Conservation (phyloP, 2,329 filamentous ascomycete species). For the Cladophialophora immunda region DNA sequence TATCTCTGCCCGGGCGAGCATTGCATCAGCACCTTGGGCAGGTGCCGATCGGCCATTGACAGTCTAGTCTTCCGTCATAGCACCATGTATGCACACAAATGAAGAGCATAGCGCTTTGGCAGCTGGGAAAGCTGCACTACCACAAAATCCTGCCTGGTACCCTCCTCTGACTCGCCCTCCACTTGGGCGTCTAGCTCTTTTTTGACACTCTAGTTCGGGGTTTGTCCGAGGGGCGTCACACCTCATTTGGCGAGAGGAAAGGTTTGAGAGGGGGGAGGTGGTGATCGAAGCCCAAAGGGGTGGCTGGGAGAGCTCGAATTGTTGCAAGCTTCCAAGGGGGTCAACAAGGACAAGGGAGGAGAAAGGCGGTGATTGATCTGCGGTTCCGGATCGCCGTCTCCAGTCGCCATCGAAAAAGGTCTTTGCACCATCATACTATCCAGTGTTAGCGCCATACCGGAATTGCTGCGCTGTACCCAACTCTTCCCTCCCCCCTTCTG, state of each 20-base stretch:
- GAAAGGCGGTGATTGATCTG: slow-evolving; percentile 22
- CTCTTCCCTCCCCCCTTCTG: neutral
- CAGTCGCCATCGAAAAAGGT: slow-evolving; percentile 20
- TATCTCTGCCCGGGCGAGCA: slow-evolving; percentile 5
- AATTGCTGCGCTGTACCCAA: slow-evolving; percentile 1
- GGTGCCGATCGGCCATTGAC: slow-evolving; percentile 10
- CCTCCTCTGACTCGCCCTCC: slow-evolving; percentile 17
- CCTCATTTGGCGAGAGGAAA: slow-evolving; percentile 9
- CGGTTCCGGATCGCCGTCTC: slow-evolving; percentile 16
- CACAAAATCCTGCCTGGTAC: neutral
- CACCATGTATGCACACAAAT: slow-evolving; percentile 8
- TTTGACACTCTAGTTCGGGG: slow-evolving; percentile 15
- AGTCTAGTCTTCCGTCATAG: slow-evolving; percentile 4
- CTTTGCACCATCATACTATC: slow-evolving; percentile 14
- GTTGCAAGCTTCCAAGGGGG: slow-evolving; percentile 2
- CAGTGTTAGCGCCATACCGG: slow-evolving; percentile 4
- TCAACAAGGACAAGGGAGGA: slow-evolving; percentile 5
- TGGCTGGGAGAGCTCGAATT: slow-evolving; percentile 8
- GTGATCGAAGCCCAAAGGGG: slow-evolving; percentile 15
- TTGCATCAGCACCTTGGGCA: neutral
- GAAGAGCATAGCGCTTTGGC: neutral
- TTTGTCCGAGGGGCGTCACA: slow-evolving; percentile 18
- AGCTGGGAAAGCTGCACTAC: neutral
- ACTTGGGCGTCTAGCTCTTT: slow-evolving; percentile 8
- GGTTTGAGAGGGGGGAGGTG: slow-evolving; percentile 13